Conservation (phyloP, 371 early-diverging fungal species). For the Scutellospora calospora region DNA sequence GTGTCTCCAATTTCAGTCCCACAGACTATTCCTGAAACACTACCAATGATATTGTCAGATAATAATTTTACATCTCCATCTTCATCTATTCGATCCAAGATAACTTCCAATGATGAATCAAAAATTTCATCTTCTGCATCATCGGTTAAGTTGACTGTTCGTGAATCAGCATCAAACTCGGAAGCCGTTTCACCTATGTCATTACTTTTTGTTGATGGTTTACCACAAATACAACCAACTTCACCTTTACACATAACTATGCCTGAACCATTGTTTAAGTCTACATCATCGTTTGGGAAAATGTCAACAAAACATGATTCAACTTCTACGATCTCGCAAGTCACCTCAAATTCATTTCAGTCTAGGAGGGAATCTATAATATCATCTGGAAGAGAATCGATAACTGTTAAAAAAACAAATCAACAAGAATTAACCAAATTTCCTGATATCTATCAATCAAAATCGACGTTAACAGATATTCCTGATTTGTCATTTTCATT, state of each 20-base stretch:
- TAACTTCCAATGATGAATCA: too few species aligned
- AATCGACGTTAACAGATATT: too few species aligned
- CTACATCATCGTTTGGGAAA: too few species aligned
- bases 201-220: background rate
- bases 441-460: too few species aligned
- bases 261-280: background rate
- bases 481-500: too few species aligned
- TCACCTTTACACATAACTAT: background rate
- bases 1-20: background rate
- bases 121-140: too few species aligned
- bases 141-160: background rate
- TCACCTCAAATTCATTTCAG: background rate
- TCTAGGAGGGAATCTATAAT: too few species aligned
- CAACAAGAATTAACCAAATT: too few species aligned
- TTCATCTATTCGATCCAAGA: too few species aligned
- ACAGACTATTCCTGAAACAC: background rate
- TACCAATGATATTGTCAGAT: background rate
- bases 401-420: too few species aligned
- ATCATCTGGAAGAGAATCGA: too few species aligned
- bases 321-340: background rate
- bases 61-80: background rate
- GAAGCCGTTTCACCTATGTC: too few species aligned
- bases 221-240: slow-evolving; percentile 19
- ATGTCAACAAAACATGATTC: background rate
- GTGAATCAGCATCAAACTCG: background rate